These are phyloP conservation scores for Paramecium biaurelia DNA, from an alignment of 73 alveolate genomes.

Conservation along the genomic window DNA sequence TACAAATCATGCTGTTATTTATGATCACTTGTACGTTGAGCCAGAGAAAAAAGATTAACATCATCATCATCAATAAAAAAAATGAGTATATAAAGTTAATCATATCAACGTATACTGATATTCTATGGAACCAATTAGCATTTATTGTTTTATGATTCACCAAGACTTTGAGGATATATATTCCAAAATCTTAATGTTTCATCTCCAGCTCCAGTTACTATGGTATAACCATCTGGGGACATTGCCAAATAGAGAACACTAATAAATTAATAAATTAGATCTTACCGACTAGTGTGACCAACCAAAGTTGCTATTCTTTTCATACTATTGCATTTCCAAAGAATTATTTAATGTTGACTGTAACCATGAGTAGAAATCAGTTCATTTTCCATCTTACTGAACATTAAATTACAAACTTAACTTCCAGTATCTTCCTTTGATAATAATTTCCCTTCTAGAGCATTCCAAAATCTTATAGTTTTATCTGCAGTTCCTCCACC, in stretches of 20 bases:
- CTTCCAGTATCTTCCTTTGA: slow-evolving; percentile 95
- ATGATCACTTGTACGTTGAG: slow-evolving; percentile 11
- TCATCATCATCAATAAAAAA: not conserved
- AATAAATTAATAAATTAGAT: not conserved
- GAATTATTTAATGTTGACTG: slow-evolving; percentile 92
- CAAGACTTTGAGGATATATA: slow-evolving; percentile 73
- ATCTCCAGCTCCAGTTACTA: slow-evolving; percentile 99
- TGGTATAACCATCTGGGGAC: slow-evolving; percentile 97
- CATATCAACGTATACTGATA: not conserved
- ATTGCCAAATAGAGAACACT: slow-evolving; percentile 93
- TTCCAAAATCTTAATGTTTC: slow-evolving; percentile 99
- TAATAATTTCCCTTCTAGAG: slow-evolving; percentile 76
- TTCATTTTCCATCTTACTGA: slow-evolving; percentile 96
- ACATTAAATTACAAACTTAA: slow-evolving; percentile 96
- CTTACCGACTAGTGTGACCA: slow-evolving; percentile 69
- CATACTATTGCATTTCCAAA: slow-evolving; percentile 96
- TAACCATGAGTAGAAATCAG: slow-evolving; percentile 99
- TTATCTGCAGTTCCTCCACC: slow-evolving; percentile 99
- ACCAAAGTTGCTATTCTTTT: slow-evolving; percentile 89
- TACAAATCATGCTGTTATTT: slow-evolving; percentile 39
- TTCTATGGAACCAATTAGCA: not conserved
- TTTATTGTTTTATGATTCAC: not conserved
- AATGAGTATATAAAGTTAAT: not conserved
- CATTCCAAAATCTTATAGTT: slow-evolving; percentile 98
- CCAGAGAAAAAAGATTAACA: slow-evolving; percentile 1